phyloP scores from a whole-genome alignment of 2,329 filamentous ascomycete genomes.

The Fusarium agapanthi region DNA sequence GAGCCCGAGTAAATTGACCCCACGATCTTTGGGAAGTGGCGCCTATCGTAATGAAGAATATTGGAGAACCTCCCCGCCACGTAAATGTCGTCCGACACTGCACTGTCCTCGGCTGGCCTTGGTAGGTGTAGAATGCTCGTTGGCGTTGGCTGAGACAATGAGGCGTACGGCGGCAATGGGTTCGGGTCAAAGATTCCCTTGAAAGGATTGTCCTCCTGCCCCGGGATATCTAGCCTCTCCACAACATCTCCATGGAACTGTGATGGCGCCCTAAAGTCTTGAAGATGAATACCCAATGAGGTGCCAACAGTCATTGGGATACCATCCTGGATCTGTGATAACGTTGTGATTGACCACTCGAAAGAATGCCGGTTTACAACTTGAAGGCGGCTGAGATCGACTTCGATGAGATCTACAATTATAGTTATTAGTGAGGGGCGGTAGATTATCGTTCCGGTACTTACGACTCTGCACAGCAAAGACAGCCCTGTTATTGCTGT shows the following conservation, averaged over 20 bases:
- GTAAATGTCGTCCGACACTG: slow-evolving; percentile 81
- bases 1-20: slow-evolving; percentile 87
- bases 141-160: slow-evolving; percentile 81
- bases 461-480: slow-evolving; percentile 79
- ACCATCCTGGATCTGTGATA: slow-evolving; percentile 73
- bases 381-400: slow-evolving; percentile 79
- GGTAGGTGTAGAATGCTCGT: slow-evolving; percentile 84
- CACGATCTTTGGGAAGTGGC: slow-evolving; percentile 81
- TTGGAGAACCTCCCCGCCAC: slow-evolving; percentile 89
- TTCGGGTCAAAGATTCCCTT: slow-evolving; percentile 60
- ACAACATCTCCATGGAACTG: slow-evolving; percentile 44
- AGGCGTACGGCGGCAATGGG: slow-evolving; percentile 68
- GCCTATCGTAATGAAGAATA: slow-evolving; percentile 87
- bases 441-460: slow-evolving; percentile 40
- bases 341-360: slow-evolving; percentile 82
- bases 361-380: slow-evolving; percentile 76
- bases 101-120: slow-evolving; percentile 57
- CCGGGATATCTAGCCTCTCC: slow-evolving; percentile 49
- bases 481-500: slow-evolving; percentile 72
- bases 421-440: neutral
- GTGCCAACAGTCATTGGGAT: slow-evolving; percentile 87
- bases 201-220: slow-evolving; percentile 44
- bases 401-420: slow-evolving; percentile 71
- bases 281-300: slow-evolving; percentile 80
- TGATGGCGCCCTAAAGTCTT: slow-evolving; percentile 72